Percentiles rank a stretch among this genome's conserved stretches.
phyloP scores from a whole-genome alignment of 495 filamentous ascomycete species.

The Cetradonia linearis region DNA sequence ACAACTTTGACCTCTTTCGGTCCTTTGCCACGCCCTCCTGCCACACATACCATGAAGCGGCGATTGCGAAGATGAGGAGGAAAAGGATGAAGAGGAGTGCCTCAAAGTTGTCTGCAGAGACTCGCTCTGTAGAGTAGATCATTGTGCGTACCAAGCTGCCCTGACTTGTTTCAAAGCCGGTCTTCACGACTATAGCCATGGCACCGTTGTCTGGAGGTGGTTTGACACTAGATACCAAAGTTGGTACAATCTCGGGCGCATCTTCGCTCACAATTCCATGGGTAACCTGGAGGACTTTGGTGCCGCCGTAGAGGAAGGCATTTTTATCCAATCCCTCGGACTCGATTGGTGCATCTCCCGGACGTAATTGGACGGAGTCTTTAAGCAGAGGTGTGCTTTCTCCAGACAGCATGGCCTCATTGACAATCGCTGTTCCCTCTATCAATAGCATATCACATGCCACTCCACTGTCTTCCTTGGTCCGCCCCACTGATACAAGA shows the following conservation, averaged over 20 bases:
- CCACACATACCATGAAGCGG: slow-evolving; percentile 99
- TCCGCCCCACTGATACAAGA: slow-evolving; percentile 84
- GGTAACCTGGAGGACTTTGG: slow-evolving; percentile 91
- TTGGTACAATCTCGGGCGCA: slow-evolving; percentile 46
- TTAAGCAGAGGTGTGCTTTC: slow-evolving; percentile 96
- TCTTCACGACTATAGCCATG: slow-evolving; percentile 90
- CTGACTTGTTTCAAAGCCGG: slow-evolving; percentile 97
- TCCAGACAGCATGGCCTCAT: slow-evolving; percentile 97
- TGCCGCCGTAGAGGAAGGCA: slow-evolving; percentile 89
- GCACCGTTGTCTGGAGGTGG: slow-evolving; percentile 84
- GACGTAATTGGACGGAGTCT: slow-evolving; percentile 87
- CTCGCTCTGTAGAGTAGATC: slow-evolving; percentile 98
- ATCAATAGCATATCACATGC: slow-evolving; percentile 95
- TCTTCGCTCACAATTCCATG: slow-evolving; percentile 67
- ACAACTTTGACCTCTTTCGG: slow-evolving; percentile 90
- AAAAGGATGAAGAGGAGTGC: slow-evolving; percentile 95
- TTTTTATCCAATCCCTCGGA: slow-evolving; percentile 92
- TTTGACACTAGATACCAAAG: slow-evolving; percentile 58
- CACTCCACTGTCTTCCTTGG: slow-evolving; percentile 93
- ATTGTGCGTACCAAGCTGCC: slow-evolving; percentile 96
- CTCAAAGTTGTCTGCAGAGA: slow-evolving; percentile 93
- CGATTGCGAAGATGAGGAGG: slow-evolving; percentile 88
- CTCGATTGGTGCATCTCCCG: slow-evolving; percentile 73
- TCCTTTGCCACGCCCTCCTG: slow-evolving; percentile 86
- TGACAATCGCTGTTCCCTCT: slow-evolving; percentile 93